Evolutionary conservation across 768 basidiomycete genomes (phyloP).

Genomic region (Tricholoma saponaceum): DNA sequence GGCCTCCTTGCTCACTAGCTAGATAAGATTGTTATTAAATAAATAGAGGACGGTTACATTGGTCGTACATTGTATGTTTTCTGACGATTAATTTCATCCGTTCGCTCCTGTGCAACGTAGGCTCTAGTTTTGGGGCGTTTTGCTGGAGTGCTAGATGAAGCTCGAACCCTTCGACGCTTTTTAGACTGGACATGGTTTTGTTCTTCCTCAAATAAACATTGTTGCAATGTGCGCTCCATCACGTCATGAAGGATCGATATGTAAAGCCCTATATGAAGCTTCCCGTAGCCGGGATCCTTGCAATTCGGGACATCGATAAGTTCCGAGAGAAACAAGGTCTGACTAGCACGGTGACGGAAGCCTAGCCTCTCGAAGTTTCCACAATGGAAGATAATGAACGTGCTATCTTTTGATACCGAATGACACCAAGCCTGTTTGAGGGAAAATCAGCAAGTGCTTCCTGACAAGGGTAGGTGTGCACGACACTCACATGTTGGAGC

Average conservation of each 20-base stretch:
- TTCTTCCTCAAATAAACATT: background rate
- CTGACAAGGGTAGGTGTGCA: background rate
- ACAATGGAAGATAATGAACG: constrained; percentile 15
- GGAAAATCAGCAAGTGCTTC: background rate
- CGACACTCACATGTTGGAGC: background rate
- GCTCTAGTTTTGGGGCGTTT: constrained; percentile 10
- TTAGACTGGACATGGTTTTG: background rate
- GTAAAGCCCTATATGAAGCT: constrained; percentile 14
- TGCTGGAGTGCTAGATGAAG: background rate
- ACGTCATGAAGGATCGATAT: constrained; percentile 14
- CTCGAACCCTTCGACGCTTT: background rate
- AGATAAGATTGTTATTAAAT: background rate
- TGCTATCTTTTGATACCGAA: background rate
- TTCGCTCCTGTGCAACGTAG: background rate
- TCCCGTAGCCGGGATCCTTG: constrained; percentile 10
- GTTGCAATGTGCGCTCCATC: constrained; percentile 8
- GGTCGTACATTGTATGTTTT: constrained; percentile 2
- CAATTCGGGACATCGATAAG: constrained; percentile 10
- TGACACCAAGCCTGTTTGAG: background rate
- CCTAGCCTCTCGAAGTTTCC: constrained; percentile 14
- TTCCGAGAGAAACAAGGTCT: constrained; percentile 16
- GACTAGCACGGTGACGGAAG: constrained; percentile 14
- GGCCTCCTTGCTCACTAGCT: constrained; percentile 5
- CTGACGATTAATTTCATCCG: background rate
- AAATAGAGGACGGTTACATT: background rate